phyloP scores from a whole-genome alignment of 257 asterid species.

The Rhazya stricta region DNA sequence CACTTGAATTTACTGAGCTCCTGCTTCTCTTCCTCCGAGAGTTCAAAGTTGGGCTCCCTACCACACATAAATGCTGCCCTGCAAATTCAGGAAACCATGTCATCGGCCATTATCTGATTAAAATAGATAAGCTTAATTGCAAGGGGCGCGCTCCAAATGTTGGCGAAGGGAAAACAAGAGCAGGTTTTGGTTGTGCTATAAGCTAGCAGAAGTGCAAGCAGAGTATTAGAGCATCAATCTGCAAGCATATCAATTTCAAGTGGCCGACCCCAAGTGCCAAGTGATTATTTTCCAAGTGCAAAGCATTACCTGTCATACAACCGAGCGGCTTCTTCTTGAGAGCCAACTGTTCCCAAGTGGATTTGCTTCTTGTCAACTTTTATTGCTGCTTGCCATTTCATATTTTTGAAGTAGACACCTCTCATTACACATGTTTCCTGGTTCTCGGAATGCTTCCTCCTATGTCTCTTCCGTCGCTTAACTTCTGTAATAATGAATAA shows the following conservation, averaged over 20 bases:
- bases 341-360: conserved; percentile 89
- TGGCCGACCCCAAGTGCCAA: too few relatives aligned
- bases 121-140: background rate
- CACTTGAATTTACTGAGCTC: conserved; percentile 66
- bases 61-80: conserved; percentile 99
- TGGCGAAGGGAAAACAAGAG: background rate
- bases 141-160: too few relatives aligned
- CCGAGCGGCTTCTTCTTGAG: conserved; percentile 95
- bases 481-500: conserved; percentile 43
- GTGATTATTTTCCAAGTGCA: background rate
- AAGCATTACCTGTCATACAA: conserved; percentile 67
- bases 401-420: conserved; percentile 89
- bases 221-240: too few relatives aligned
- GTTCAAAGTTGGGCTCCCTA: conserved; percentile 89
- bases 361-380: conserved; percentile 95
- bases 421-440: conserved; percentile 76
- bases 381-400: conserved; percentile 99
- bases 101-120: background rate
- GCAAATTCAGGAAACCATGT: conserved; percentile 13
- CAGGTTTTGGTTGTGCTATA: too few relatives aligned
- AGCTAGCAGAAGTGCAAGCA: too few relatives aligned
- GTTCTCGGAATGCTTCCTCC: conserved; percentile 78
- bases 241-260: too few relatives aligned
- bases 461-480: conserved; percentile 77
- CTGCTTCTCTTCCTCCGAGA: conserved; percentile 72